Percentiles rank a stretch among this genome's conserved stretches.
Conservation (phyloP, 2,329 filamentous ascomycete genomes). For the Plenodomus tracheiphilus region DNA sequence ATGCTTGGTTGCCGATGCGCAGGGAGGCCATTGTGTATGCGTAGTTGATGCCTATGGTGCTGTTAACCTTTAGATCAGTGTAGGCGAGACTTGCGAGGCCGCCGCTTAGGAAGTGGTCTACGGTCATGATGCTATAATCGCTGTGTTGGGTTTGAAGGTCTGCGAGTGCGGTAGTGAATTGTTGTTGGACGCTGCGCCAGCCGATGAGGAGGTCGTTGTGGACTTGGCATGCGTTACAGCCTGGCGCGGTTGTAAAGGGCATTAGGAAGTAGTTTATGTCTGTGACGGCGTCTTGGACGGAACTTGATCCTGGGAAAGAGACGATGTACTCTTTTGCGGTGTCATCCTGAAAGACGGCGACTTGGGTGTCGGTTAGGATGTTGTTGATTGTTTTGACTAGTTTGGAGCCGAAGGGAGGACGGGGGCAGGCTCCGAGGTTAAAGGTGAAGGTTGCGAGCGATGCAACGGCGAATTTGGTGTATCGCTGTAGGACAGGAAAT, state of each 20-base stretch:
- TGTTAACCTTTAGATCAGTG: conserved; percentile 12
- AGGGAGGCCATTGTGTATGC: conserved; percentile 55
- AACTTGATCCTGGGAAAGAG: conserved; percentile 15
- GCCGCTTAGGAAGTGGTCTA: conserved; percentile 69
- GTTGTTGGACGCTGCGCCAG: conserved; percentile 56
- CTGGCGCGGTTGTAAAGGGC: conserved; percentile 7
- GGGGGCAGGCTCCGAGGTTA: conserved; percentile 11
- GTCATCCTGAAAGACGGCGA: conserved; percentile 16
- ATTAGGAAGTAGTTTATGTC: conserved; percentile 14
- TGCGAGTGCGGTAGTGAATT: conserved; percentile 49
- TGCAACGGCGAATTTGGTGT: conserved; percentile 19
- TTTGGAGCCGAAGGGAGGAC: conserved; percentile 13
- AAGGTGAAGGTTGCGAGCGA: conserved; percentile 18
- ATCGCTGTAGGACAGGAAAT: conserved; percentile 13
- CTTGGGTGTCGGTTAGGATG: conserved; percentile 12
- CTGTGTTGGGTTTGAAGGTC: conserved; percentile 53
- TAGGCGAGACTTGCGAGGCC: conserved; percentile 63
- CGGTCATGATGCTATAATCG: conserved; percentile 56
- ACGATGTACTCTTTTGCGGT: conserved; percentile 13
- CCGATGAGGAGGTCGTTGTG: conserved; percentile 61
- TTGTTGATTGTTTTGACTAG: conserved; percentile 11
- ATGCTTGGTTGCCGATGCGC: conserved; percentile 62
- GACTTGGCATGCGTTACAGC: conserved; percentile 52
- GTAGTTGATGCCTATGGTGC: conserved; percentile 5
- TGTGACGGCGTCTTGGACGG: conserved; percentile 14